Conservation (phyloP, 805 yeast genomes). For the Lachancea thermotolerans region DNA sequence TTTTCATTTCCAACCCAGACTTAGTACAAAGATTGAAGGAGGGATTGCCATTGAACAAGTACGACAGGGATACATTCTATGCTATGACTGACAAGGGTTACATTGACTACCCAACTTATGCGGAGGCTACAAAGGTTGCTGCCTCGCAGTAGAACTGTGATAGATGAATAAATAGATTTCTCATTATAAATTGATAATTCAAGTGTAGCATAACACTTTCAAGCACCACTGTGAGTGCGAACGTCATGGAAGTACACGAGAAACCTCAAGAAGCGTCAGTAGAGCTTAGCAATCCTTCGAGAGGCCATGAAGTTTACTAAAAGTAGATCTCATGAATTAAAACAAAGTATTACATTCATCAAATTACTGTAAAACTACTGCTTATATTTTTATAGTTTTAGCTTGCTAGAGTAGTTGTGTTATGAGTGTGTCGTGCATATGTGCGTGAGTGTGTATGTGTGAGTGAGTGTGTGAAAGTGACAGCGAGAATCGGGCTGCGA, state of each 20-base stretch:
- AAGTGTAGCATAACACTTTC: too few relatives aligned
- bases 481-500: too few relatives aligned
- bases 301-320: too few relatives aligned
- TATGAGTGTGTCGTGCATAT: neutral
- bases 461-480: neutral
- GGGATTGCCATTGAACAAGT: conserved; percentile 36
- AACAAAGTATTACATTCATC: conserved; percentile 10
- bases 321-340: neutral
- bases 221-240: too few relatives aligned
- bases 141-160: neutral
- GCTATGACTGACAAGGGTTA: conserved; percentile 35
- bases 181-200: too few relatives aligned
- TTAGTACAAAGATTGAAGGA: conserved; percentile 39
- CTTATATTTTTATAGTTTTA: conserved; percentile 4
- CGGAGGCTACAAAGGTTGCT: conserved; percentile 19
- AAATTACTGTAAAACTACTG: conserved; percentile 10
- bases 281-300: too few relatives aligned
- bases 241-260: too few relatives aligned
- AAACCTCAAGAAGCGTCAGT: too few relatives aligned
- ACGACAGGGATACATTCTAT: conserved; percentile 46
- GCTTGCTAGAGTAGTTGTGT: conserved; percentile 7
- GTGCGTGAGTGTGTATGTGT: neutral
- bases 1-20: conserved; percentile 51
- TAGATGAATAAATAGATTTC: too few relatives aligned
- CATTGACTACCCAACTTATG: conserved; percentile 37